These are phyloP conservation scores for Populus tremula DNA, from an alignment of 345 rosid genomes.

Conservation along the genomic window DNA sequence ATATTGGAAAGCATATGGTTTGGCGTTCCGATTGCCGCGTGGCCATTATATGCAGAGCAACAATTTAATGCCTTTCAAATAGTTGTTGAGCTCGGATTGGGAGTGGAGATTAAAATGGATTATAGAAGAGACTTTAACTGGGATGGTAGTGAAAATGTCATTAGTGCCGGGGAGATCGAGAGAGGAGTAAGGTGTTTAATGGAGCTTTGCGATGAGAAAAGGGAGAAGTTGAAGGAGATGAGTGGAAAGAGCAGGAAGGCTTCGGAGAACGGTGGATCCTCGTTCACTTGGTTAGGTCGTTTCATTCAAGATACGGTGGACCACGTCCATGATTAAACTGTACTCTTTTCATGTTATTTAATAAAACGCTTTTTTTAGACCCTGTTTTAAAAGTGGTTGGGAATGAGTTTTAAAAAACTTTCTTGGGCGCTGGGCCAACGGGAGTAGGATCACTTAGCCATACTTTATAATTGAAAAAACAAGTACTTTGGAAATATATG, in stretches of 20 bases:
- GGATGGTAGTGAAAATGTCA: background rate
- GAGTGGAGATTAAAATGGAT: background rate
- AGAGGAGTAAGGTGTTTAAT: background rate
- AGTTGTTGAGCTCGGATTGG: conserved; percentile 2
- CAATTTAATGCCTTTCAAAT: conserved; percentile 3
- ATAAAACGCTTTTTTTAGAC: too few relatives aligned
- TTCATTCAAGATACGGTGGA: background rate
- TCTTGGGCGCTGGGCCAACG: too few relatives aligned
- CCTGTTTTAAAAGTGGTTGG: too few relatives aligned
- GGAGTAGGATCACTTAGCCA: too few relatives aligned
- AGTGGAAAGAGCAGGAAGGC: background rate
- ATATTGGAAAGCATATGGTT: conserved; percentile 6
- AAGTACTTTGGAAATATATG: too few relatives aligned
- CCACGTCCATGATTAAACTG: background rate
- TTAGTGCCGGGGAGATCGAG: background rate
- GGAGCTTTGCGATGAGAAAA: background rate
- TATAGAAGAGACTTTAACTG: background rate
- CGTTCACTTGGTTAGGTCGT: background rate
- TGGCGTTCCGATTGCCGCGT: conserved; percentile 9
- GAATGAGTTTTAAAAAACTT: too few relatives aligned
- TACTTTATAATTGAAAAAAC: too few relatives aligned
- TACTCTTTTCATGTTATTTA: too few relatives aligned
- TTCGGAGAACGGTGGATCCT: background rate
- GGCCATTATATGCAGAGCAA: conserved; percentile 10
- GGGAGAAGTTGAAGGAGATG: background rate